Percentiles rank a stretch among this genome's conserved stretches.
These are phyloP conservation scores for Sugiyamaella paludigena DNA, from an alignment of 1,139 yeast species.

Conservation along the genomic window DNA sequence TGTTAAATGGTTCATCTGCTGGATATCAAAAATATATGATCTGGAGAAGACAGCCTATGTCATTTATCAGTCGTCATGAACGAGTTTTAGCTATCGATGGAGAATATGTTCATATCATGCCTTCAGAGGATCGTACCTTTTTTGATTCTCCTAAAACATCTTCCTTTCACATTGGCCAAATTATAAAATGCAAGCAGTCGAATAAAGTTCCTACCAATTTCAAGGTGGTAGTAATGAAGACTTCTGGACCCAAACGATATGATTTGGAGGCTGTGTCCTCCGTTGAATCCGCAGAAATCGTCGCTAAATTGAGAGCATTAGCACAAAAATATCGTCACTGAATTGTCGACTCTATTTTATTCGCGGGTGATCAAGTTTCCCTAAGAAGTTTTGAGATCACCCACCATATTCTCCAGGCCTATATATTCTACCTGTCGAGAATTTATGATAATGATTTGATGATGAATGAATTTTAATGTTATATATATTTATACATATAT, in stretches of 20 bases:
- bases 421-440: background rate
- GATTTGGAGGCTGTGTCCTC: conserved; percentile 74
- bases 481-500: background rate
- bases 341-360: too few species aligned
- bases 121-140: conserved; percentile 68
- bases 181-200: conserved; percentile 72
- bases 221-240: conserved; percentile 75
- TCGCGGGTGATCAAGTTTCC: too few species aligned
- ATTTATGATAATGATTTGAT: background rate
- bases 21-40: conserved; percentile 63
- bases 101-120: conserved; percentile 85
- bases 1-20: conserved; percentile 21
- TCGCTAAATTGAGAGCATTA: conserved; percentile 49
- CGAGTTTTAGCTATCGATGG: conserved; percentile 88
- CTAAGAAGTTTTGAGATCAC: background rate
- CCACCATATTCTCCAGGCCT: background rate
- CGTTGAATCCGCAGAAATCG: conserved; percentile 69
- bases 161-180: conserved; percentile 81
- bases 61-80: conserved; percentile 77
- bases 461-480: background rate
- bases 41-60: conserved; percentile 83
- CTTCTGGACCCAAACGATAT: conserved; percentile 68
- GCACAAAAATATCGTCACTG: conserved; percentile 23
- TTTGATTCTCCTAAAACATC: conserved; percentile 78
- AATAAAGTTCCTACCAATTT: conserved; percentile 75